Percentiles rank a stretch among this genome's conserved stretches.
Evolutionary conservation across 2,329 filamentous ascomycete genomes (phyloP).

Genomic region (Venturiaceae sp.): DNA sequence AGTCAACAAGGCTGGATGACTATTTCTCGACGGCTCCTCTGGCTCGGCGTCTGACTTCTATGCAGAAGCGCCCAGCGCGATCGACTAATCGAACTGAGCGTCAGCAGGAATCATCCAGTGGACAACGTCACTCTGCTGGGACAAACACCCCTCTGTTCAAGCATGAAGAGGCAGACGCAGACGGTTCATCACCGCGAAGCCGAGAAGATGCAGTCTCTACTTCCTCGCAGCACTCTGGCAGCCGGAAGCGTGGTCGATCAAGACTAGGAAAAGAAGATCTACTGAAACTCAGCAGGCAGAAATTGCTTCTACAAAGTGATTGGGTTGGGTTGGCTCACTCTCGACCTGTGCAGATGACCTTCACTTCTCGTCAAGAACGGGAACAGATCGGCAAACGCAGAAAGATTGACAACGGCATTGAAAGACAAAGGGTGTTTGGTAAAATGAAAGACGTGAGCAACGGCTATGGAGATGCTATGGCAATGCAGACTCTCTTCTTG

Average conservation of each 20-base stretch:
- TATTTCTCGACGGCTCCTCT: slow-evolving; percentile 1
- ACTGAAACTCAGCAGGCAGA: slow-evolving; percentile 11
- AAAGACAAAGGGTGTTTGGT: neutral
- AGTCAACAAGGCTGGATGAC: neutral
- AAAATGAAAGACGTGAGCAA: neutral
- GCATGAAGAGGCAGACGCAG: neutral
- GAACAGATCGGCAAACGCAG: slow-evolving; percentile 23
- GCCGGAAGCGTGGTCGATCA: neutral
- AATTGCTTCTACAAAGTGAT: slow-evolving; percentile 20
- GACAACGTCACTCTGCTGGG: neutral
- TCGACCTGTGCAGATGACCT: slow-evolving; percentile 20
- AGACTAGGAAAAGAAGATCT: neutral
- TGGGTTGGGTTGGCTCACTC: slow-evolving; percentile 24
- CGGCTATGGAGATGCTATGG: neutral
- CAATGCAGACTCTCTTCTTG: neutral
- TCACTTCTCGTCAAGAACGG: slow-evolving; percentile 18
- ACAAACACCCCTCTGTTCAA: neutral
- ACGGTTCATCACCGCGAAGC: neutral
- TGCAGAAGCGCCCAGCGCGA: neutral
- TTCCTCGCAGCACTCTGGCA: neutral
- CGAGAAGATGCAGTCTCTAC: neutral
- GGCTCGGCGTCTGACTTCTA: neutral
- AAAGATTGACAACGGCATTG: slow-evolving; percentile 12
- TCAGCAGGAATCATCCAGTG: neutral
- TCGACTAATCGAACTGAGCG: neutral